These are phyloP conservation scores for Kuraishia piskuri DNA, from an alignment of 805 yeast species.

Conservation along the genomic window DNA sequence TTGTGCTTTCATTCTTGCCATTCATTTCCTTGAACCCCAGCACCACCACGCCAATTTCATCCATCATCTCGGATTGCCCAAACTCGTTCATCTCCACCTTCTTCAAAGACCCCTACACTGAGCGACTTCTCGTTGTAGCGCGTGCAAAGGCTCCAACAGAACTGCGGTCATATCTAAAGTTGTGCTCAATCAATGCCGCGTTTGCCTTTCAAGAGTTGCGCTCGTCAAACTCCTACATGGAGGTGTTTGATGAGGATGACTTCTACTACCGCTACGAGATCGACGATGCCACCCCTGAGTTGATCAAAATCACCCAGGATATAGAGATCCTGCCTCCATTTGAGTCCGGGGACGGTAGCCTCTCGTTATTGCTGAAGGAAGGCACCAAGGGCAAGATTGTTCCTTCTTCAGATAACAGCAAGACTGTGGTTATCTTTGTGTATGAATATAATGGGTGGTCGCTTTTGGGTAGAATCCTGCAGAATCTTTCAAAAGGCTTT, in stretches of 20 bases:
- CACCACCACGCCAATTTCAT: slow-evolving; percentile 31
- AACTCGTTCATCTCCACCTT: slow-evolving; percentile 33
- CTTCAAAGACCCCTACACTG: slow-evolving; percentile 35
- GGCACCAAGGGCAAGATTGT: slow-evolving; percentile 69
- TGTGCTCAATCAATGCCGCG: slow-evolving; percentile 54
- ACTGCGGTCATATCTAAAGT: slow-evolving; percentile 49
- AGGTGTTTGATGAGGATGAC: slow-evolving; percentile 28
- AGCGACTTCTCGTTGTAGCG: slow-evolving; percentile 39
- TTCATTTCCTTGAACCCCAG: slow-evolving; percentile 37
- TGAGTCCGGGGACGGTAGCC: slow-evolving; percentile 30
- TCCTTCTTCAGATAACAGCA: slow-evolving; percentile 21
- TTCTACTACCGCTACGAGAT: slow-evolving; percentile 32
- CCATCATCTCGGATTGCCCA: slow-evolving; percentile 35
- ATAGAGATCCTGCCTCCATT: slow-evolving; percentile 42
- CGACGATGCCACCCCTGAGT: slow-evolving; percentile 44
- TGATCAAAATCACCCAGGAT: slow-evolving; percentile 31
- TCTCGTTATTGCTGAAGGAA: slow-evolving; percentile 33
- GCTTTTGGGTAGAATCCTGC: slow-evolving; percentile 67
- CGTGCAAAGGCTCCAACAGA: slow-evolving; percentile 70
- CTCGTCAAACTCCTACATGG: slow-evolving; percentile 55
- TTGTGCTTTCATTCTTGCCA: slow-evolving; percentile 38
- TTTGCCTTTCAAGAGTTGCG: slow-evolving; percentile 59
- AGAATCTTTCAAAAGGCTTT: slow-evolving; percentile 40
- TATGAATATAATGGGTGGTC: slow-evolving; percentile 85
- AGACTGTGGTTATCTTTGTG: slow-evolving; percentile 49